Conservation (phyloP, 371 early-diverging fungal species). For the Sporodiniella umbellata region DNA sequence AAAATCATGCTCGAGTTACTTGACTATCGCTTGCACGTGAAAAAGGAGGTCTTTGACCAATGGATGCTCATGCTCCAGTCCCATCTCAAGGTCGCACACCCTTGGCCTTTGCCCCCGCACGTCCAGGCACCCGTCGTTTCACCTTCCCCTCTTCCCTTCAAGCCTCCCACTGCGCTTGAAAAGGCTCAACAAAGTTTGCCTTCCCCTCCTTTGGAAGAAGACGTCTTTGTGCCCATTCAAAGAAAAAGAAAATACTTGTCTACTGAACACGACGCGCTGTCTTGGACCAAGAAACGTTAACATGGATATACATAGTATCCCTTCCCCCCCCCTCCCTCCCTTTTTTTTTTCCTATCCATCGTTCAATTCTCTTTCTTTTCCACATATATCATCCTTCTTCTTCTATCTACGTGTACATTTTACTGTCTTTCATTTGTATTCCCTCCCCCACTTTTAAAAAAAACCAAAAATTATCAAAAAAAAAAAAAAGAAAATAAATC, state of each 20-base stretch:
- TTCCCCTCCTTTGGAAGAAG: slow-evolving; percentile 22
- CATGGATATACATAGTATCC: not conserved
- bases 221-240: slow-evolving; percentile 6
- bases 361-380: not conserved
- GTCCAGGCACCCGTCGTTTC: not conserved
- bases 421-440: not conserved
- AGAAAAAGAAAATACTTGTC: slow-evolving; percentile 8
- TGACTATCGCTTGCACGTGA: slow-evolving; percentile 69
- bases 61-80: slow-evolving; percentile 34
- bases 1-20: slow-evolving; percentile 63
- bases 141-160: not conserved
- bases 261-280: not conserved
- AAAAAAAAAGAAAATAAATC: not conserved
- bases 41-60: slow-evolving; percentile 50
- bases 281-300: slow-evolving; percentile 1
- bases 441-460: not conserved
- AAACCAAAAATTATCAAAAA: no score
- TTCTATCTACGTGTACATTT: not conserved
- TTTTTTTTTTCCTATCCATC: not conserved
- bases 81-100: slow-evolving; percentile 21
- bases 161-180: not conserved
- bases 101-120: not conserved
- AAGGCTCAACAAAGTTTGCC: slow-evolving; percentile 19
- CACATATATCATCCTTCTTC: not conserved
- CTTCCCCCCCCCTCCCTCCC: not conserved